Base-by-base conservation (phyloP, 345 rosid genomes). In the Chamaenerion angustifolium region DNA sequence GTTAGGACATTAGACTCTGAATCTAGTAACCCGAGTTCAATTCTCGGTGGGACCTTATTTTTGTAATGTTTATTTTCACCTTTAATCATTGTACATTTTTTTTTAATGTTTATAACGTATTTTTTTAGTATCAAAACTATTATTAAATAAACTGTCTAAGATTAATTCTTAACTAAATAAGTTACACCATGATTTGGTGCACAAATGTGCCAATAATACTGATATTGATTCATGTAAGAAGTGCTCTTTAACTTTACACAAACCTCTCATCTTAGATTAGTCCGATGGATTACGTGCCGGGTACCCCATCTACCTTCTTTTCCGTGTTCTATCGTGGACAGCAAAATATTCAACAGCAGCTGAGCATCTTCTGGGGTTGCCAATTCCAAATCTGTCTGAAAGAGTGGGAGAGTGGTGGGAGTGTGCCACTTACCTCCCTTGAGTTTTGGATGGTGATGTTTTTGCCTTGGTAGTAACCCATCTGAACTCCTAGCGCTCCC, bases 301-400 rank as follows among this genome's bases (percentile, higher is more conserved):
- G 79, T 55, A 13, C 75, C 76, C 74, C 78, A 69, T 48, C 80
- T 65, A 12, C 71, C 66, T 43, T 65, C 82, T 68, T 79, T 83
- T 42, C 80, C 83, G 41, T 55, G 72, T 48, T 86, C 84, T 45
- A 86, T 77, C 43, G 78, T 68, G 23, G 76, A 75, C 52, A 75
- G 51, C 73, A 88, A 65, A 56, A 75, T 64, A 57, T 25, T 63
- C 56, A 80, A 54, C 48, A 86, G 54, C 17, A 72, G 68, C 13
- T 64, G 60, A 14, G 84, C 81, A 54, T 79, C 84, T 50, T 79
- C 74, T 52, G 52, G 59, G 8, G 85, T 73, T 12, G 71, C 54
- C 52, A 90, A 54, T 57, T 79, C 94, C 62, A 86, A 65, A 67
- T 76, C 74, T 18, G 82, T 81, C 64, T 77, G 88, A 37, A 68